A percentile compares a stretch with the other conserved stretches of the same genome.
phyloP scores from a whole-genome alignment of 371 early-diverging fungal species.

The Mortierella sp. region DNA sequence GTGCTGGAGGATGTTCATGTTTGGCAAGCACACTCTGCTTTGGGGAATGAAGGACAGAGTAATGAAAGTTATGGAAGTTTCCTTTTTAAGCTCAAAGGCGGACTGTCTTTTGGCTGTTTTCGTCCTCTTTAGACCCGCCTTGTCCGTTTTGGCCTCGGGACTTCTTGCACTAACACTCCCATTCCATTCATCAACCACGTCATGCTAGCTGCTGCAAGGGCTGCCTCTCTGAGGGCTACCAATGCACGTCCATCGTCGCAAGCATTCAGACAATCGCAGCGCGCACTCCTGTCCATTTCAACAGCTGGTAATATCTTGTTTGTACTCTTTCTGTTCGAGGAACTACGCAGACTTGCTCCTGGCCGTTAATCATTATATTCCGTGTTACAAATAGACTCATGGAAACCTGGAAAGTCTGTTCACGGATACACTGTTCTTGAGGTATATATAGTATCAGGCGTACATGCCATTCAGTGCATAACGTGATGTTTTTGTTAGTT shows the following conservation, averaged over 20 bases:
- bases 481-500: too few species aligned
- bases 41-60: neutral
- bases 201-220: slow-evolving; percentile 54
- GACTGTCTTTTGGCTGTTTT: neutral
- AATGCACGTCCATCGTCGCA: slow-evolving; percentile 3
- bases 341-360: too few species aligned
- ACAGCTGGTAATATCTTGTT: too few species aligned
- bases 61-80: neutral
- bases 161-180: neutral
- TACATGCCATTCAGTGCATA: too few species aligned
- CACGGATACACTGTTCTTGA: slow-evolving; percentile 53
- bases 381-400: too few species aligned
- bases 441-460: too few species aligned
- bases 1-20: slow-evolving; percentile 78
- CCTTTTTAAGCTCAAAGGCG: slow-evolving; percentile 1
- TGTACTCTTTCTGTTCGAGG: too few species aligned
- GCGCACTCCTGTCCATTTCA: slow-evolving; percentile 37
- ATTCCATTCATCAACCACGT: slow-evolving; percentile 7
- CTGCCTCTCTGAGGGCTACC: slow-evolving; percentile 26
- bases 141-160: neutral
- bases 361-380: too few species aligned
- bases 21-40: neutral
- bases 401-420: slow-evolving; percentile 47
- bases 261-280: slow-evolving; percentile 28
- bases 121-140: neutral